Base-by-base conservation (phyloP, 768 basidiomycete species). In the Polyporus arcularius region DNA sequence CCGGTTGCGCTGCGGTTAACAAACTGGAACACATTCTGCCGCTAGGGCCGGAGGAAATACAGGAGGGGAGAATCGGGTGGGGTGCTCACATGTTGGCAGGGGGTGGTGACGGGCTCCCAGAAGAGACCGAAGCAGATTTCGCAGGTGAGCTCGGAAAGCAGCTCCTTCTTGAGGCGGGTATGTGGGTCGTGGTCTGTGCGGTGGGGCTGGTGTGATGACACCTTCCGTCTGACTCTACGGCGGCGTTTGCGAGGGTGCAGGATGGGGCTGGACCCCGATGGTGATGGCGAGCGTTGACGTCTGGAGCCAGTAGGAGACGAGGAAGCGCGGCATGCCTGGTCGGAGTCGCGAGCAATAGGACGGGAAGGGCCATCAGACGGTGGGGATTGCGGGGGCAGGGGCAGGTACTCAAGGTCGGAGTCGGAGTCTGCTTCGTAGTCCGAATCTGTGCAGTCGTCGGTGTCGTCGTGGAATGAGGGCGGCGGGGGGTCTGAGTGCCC, bases 71-170 rank as follows among this genome's bases (percentile, higher is more conserved):
- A 42, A 12, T 10, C n/a, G 39, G 32, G 51, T 45, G 48, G 39
- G 55, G 57, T 16, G 80, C 88, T 69, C 70, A 92, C 93, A 76
- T 98, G 96, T 73, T 98, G 96, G 74, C 96, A 98, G 12, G 93
- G 92, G 3, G 96, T 92, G 15, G 96, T 98, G 53, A 95, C 80
- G 5, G 96, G 95, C 64, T 92, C 86, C 75, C 87, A 86, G 65
- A 95, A 79, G 41, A 97, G 76, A 70, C 82, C 82, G 70, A 90
- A 90, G 75, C 96, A 98, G 38, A 98, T 95, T 73, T 95, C 91
- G 73, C 96, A 98, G 18, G 85, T 88, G 56, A 96, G 80, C 65
- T 95, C 89, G 11, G 81, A 67, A 26, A 85, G 73, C 54, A 90
- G 79, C 30, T 85, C 82, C 70, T 89, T 89, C 68, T 85, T 80